Evolutionary conservation across 495 filamentous ascomycete genomes (phyloP), one percentile per base, ranked within the genome.

Genomic region (Aspergillus indologenus): DNA sequence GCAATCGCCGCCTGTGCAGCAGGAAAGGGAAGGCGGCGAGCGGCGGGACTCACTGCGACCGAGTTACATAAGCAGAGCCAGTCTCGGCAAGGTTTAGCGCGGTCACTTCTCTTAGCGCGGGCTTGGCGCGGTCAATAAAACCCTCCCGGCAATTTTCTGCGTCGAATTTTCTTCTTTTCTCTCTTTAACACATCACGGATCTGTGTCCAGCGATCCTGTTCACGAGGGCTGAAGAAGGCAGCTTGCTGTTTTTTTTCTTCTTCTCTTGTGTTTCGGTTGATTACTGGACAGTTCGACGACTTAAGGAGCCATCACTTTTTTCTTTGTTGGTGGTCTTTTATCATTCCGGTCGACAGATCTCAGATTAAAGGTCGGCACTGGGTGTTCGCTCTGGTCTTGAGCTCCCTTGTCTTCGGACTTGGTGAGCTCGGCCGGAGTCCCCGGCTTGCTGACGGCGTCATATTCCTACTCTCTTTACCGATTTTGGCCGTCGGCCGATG

Each of bases 271-370:
- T 74, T 75, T 75, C 83, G 85, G 88, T 93, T 76, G 89, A 89
- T 79, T 78, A 75, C 81, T 87, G 85, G 79, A 81, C 89, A 93
- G 87, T 83, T 91, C 88, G 88, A 87, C 88, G 81, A 80, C 75
- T 68, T 73, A 90, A 82, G 90, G 91, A 92, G 90, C 86, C 90
- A 90, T 80, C 75, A 68, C 65, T 65, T 67, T 70, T 68, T 63
- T 58, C 3, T 59, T 75, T 70, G 73, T 82, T 91, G 86, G 84
- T 90, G 87, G 87, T 83, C 67, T 66, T 87, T 57, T 62, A 87
- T 91, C 81, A 29, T 90, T n/a, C 91, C 88, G 80, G 86, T 90
- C 88, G 89, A 95, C 91, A 92, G 86, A 85, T 93, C 85, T 87
- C 67, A 95, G 86, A 96, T 69, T 68, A 83, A 94, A 79, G 66